Conservation (phyloP, 257 asterid genomes). For the Coffea eugenioides region DNA sequence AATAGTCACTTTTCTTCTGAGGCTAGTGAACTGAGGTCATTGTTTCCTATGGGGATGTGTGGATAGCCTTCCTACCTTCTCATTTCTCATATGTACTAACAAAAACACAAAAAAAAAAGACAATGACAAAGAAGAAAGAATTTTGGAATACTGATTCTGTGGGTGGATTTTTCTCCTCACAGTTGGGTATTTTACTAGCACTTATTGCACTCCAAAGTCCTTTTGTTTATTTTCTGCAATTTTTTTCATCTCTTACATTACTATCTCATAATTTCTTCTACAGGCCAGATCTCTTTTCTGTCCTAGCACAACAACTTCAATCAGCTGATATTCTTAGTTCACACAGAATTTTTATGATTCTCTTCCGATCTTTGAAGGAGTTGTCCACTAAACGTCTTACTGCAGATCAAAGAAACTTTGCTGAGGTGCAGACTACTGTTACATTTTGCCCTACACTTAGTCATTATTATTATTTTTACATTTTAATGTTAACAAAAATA, state of each 20-base stretch:
- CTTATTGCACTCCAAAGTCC: not conserved
- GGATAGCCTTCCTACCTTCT: not conserved
- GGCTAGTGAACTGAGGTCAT: not conserved
- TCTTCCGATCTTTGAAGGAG: constrained; percentile 91
- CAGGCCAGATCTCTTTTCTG: constrained; percentile 97
- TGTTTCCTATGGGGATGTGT: not conserved
- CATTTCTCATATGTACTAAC: not conserved
- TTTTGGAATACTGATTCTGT: not conserved
- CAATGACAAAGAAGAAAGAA: no score
- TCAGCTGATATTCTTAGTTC: constrained; percentile 82
- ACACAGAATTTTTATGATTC: constrained; percentile 87
- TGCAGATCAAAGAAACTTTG: constrained; percentile 79
- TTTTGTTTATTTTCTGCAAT: not conserved
- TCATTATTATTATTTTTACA: not conserved
- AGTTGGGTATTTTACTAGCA: not conserved
- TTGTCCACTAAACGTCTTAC: constrained; percentile 87
- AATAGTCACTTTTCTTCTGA: not conserved
- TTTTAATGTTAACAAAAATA: not conserved
- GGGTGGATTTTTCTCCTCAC: not conserved
- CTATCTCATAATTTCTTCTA: constrained; percentile 23
- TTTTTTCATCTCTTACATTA: no score
- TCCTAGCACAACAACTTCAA: constrained; percentile 83
- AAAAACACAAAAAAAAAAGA: not conserved
- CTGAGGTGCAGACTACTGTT: constrained; percentile 58
- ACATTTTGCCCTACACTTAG: constrained; percentile 13